Conservation (phyloP, 2,329 filamentous ascomycete genomes). For the Pyricularia sp. region DNA sequence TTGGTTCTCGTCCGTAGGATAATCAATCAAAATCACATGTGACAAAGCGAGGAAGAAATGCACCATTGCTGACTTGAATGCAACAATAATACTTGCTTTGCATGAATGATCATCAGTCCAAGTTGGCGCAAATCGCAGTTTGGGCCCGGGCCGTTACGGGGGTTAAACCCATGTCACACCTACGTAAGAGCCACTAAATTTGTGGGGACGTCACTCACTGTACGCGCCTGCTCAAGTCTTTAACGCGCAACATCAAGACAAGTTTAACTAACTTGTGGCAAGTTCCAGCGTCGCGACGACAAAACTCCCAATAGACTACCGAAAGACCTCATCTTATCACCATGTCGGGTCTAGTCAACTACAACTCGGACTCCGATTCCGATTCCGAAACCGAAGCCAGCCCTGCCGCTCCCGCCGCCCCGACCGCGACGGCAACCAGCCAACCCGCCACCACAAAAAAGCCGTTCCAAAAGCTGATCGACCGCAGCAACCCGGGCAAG, state of each 20-base stretch:
- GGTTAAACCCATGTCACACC: background rate
- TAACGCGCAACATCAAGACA: background rate
- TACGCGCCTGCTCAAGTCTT: background rate
- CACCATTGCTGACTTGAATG: background rate
- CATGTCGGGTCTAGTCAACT: constrained; percentile 60
- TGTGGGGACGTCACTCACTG: background rate
- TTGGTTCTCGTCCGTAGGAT: background rate
- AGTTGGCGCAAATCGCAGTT: background rate
- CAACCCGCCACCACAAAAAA: constrained; percentile 37
- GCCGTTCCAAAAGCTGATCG: constrained; percentile 69
- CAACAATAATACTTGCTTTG: background rate
- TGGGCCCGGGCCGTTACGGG: background rate
- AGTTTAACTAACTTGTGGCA: no score
- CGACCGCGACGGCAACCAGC: constrained; percentile 10
- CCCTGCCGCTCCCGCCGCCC: constrained; percentile 8
- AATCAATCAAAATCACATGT: background rate
- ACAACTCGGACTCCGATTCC: constrained; percentile 67
- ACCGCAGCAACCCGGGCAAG: constrained; percentile 71
- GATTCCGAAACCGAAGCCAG: constrained; percentile 50
- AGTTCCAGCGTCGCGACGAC: background rate
- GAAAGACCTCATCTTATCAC: background rate
- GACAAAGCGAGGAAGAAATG: background rate
- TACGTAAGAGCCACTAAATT: constrained; percentile 1
- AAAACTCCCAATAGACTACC: background rate
- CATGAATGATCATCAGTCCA: background rate